A percentile compares a stretch with the other conserved stretches of the same genome.
phyloP scores from a whole-genome alignment of 805 yeast species.

The Scheffersomyces stipitis region DNA sequence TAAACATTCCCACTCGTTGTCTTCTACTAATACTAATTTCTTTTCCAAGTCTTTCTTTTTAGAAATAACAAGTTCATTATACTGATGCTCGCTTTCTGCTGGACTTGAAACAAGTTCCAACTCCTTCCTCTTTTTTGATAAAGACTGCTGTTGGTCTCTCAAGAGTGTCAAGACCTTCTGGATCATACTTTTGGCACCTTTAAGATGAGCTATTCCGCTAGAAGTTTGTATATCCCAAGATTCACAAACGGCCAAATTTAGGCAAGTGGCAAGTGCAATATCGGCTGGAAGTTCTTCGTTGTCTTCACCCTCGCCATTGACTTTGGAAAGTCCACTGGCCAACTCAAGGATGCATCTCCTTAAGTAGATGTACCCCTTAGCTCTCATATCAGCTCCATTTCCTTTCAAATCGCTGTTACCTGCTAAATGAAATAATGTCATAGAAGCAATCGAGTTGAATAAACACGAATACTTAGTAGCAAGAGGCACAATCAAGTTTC shows the following conservation, averaged over 20 bases:
- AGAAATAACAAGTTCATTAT: conserved; percentile 2
- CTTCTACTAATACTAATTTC: conserved; percentile 30
- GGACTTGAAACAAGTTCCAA: conserved; percentile 8
- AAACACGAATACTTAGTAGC: conserved; percentile 56
- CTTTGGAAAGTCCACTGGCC: conserved; percentile 51
- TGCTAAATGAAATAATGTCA: conserved; percentile 61
- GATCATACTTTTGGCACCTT: conserved; percentile 65
- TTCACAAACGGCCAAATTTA: conserved; percentile 63
- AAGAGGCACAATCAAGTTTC: conserved; percentile 54
- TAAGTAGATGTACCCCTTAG: conserved; percentile 58
- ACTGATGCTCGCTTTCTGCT: conserved; percentile 4
- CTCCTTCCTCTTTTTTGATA: conserved; percentile 10
- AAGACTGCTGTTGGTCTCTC: conserved; percentile 20
- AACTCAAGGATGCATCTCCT: conserved; percentile 57
- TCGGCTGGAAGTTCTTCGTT: conserved; percentile 49
- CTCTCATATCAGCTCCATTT: conserved; percentile 43
- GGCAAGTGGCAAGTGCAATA: conserved; percentile 64
- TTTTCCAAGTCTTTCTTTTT: conserved; percentile 13
- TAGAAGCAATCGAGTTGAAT: conserved; percentile 62
- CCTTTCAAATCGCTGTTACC: conserved; percentile 39
- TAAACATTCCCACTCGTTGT: conserved; percentile 33
- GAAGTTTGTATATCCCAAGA: conserved; percentile 69
- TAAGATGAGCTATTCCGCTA: conserved; percentile 67
- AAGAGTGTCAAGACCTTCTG: conserved; percentile 40
- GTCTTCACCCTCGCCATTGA: conserved; percentile 16